Percentiles rank a stretch among this genome's conserved stretches.
Conservation (phyloP, 2,329 filamentous ascomycete species). For the Trichoderma endophyticum region DNA sequence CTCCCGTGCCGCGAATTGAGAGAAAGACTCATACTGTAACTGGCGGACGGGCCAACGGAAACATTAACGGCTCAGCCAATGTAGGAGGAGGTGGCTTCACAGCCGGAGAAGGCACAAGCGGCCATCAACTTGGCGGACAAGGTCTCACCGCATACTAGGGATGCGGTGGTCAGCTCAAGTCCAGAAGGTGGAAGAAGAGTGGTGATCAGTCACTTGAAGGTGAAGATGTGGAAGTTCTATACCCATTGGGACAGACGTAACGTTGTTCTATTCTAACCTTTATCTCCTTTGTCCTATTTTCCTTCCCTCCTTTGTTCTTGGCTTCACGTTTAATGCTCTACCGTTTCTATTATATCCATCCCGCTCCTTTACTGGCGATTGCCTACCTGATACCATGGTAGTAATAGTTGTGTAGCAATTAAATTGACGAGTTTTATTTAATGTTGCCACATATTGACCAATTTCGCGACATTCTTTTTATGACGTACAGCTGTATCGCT, state of each 20-base stretch:
- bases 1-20: constrained; percentile 51
- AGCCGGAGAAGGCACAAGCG: not conserved
- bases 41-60: constrained; percentile 11
- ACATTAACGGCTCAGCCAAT: constrained; percentile 6
- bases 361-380: not conserved
- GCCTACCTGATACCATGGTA: constrained; percentile 12
- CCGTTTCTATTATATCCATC: not conserved
- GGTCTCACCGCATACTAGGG: constrained; percentile 22
- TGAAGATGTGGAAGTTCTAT: constrained; percentile 19
- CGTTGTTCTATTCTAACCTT: not conserved
- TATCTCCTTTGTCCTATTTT: not conserved
- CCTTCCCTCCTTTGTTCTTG: not conserved
- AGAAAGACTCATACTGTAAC: constrained; percentile 39
- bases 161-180: constrained; percentile 16
- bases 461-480: not conserved
- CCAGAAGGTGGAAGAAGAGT: constrained; percentile 4
- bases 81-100: constrained; percentile 18
- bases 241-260: constrained; percentile 20
- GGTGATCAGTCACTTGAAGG: constrained; percentile 1
- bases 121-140: constrained; percentile 12
- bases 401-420: constrained; percentile 3
- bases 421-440: not conserved
- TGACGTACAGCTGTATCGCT: not conserved
- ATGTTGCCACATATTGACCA: not conserved
- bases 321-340: not conserved